These are phyloP conservation scores for Lentinus polychrous DNA, from an alignment of 1,284 basidiomycete genomes.

Conservation along the genomic window DNA sequence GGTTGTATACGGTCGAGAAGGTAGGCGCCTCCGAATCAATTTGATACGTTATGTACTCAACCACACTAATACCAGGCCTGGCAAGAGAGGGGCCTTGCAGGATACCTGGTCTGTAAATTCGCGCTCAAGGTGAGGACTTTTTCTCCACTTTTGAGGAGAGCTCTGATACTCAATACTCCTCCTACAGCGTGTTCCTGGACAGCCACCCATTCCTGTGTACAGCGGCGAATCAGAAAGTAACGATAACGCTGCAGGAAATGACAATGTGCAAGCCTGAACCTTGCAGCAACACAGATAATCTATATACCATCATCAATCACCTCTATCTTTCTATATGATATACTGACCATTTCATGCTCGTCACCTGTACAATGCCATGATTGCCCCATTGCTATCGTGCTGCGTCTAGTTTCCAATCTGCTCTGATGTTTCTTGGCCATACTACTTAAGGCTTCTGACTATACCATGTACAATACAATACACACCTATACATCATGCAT, in stretches of 20 bases:
- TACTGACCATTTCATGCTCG: too few relatives aligned
- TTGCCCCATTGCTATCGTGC: too few relatives aligned
- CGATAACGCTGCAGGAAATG: constrained; percentile 3
- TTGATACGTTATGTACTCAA: not conserved
- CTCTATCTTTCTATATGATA: too few relatives aligned
- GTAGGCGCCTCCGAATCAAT: constrained; percentile 30
- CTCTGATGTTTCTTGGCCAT: too few relatives aligned
- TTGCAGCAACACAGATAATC: too few relatives aligned
- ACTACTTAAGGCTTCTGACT: too few relatives aligned
- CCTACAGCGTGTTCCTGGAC: constrained; percentile 50
- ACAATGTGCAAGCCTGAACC: not conserved
- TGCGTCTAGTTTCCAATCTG: too few relatives aligned
- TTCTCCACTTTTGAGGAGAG: not conserved
- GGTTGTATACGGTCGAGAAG: constrained; percentile 72
- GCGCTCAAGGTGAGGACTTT: constrained; percentile 58
- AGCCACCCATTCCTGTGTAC: constrained; percentile 19
- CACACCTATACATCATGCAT: too few relatives aligned
- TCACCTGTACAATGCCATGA: too few relatives aligned
- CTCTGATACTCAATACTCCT: not conserved
- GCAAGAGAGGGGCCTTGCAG: constrained; percentile 64
- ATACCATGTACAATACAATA: too few relatives aligned
- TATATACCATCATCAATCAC: too few relatives aligned
- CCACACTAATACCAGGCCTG: constrained; percentile 41
- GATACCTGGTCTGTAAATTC: constrained; percentile 73
- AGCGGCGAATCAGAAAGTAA: constrained; percentile 6